phyloP scores from a whole-genome alignment of 139 green algal species.

The Eudorina sp. region DNA sequence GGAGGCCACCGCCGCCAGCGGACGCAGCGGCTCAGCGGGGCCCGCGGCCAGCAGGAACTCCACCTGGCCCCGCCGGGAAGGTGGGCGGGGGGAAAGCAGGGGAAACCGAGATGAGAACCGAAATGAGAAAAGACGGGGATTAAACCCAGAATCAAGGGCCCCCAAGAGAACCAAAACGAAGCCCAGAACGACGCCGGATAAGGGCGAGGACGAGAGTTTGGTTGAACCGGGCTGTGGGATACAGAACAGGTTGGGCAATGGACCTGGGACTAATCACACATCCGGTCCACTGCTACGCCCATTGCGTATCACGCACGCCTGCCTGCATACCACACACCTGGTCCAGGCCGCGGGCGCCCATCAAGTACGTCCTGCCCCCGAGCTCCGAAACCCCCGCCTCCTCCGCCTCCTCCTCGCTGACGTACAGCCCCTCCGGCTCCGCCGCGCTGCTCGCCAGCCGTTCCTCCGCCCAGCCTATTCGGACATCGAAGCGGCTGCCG shows the following conservation, averaged over 20 bases:
- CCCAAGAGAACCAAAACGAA: no score
- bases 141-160: no score
- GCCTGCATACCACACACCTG: background rate
- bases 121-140: no score
- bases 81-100: background rate
- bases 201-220: no score
- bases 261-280: no score
- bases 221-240: no score
- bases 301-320: no score
- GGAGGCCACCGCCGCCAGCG: constrained; percentile 79
- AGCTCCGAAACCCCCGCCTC: constrained; percentile 31
- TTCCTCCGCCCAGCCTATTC: constrained; percentile 53
- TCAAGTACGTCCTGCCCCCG: constrained; percentile 12
- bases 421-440: constrained; percentile 21
- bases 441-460: background rate
- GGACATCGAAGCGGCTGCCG: constrained; percentile 80
- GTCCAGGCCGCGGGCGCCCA: constrained; percentile 54
- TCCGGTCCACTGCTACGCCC: no score
- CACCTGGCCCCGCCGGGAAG: constrained; percentile 48
- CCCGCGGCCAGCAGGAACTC: constrained; percentile 82
- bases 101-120: no score
- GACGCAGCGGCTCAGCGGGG: constrained; percentile 80
- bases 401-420: constrained; percentile 44
- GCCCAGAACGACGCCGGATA: no score
- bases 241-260: no score